Evolutionary conservation across 2,329 filamentous ascomycete species (phyloP).

Genomic region (Ophiostoma montium): DNA sequence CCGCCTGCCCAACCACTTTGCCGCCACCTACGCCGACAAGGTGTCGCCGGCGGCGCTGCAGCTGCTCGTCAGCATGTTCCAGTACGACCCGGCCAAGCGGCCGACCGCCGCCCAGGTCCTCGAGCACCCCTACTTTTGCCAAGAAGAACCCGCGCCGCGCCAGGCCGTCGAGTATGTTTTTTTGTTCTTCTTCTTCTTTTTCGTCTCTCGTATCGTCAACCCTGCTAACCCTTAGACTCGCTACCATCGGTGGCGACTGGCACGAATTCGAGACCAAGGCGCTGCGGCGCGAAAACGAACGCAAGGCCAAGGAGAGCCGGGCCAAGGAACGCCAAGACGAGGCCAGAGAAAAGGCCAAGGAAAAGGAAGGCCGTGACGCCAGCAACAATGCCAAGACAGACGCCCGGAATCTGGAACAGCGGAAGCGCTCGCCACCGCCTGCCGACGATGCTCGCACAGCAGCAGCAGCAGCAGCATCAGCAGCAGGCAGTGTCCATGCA

Average conservation of each 20-base stretch:
- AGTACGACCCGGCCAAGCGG: slow-evolving; percentile 71
- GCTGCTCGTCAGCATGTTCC: slow-evolving; percentile 70
- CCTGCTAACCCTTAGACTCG: slow-evolving; percentile 38
- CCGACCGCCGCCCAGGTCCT: slow-evolving; percentile 76
- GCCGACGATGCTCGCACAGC: slow-evolving; percentile 1
- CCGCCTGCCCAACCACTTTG: slow-evolving; percentile 60
- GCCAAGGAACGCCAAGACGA: slow-evolving; percentile 17
- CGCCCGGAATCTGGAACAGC: slow-evolving; percentile 6
- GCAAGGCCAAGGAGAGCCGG: slow-evolving; percentile 37
- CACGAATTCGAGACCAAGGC: slow-evolving; percentile 98
- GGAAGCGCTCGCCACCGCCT: slow-evolving; percentile 14
- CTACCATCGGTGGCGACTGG: slow-evolving; percentile 82
- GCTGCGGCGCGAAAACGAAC: slow-evolving; percentile 76
- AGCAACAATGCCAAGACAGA: neutral
- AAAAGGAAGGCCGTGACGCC: neutral
- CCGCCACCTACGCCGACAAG: slow-evolving; percentile 65
- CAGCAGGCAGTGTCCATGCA: neutral
- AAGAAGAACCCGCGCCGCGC: slow-evolving; percentile 61
- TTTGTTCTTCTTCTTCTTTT: slow-evolving; percentile 14
- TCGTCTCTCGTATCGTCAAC: neutral
- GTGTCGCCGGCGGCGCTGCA: slow-evolving; percentile 73
- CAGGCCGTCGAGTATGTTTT: slow-evolving; percentile 66
- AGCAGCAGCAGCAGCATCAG: too few species aligned
- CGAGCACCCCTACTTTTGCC: slow-evolving; percentile 74
- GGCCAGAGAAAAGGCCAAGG: neutral